Evolutionary conservation across 441 rosid genomes (phyloP).

Genomic region (Mallotus japonicus): DNA sequence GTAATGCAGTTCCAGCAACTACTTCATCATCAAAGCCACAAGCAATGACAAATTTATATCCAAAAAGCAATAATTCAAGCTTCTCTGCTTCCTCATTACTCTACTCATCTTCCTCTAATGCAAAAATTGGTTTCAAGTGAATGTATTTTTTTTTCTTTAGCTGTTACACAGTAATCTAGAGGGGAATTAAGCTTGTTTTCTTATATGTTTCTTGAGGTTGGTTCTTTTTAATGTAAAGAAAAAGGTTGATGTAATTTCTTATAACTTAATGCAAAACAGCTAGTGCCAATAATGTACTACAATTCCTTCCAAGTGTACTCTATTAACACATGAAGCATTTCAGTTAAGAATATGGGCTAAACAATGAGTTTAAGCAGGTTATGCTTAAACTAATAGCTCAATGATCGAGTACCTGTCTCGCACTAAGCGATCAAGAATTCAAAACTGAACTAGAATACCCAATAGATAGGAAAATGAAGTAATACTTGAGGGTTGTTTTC

Average conservation of each 20-base stretch:
- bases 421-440: no score
- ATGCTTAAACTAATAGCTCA: no score
- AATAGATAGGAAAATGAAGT: no score
- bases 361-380: no score
- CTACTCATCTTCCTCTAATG: conserved; percentile 53
- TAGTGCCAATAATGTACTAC: conserved; percentile 14
- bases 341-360: no score
- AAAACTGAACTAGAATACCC: no score
- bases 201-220: conserved; percentile 27
- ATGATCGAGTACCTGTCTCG: no score
- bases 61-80: conserved; percentile 71
- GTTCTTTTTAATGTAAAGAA: conserved; percentile 39
- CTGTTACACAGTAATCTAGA: conserved; percentile 23
- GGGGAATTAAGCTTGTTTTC: conserved; percentile 24
- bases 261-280: conserved; percentile 22
- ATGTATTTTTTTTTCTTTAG: conserved; percentile 2
- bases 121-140: conserved; percentile 33
- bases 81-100: conserved; percentile 77
- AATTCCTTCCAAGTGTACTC: neutral
- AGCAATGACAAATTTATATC: conserved; percentile 35
- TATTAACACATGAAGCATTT: no score
- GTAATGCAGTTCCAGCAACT: conserved; percentile 32
- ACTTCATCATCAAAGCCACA: conserved; percentile 53
- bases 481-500: no score
- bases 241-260: conserved; percentile 26